Base-by-base conservation (phyloP, 108 stramenopile species). In the Poteriospumella lacustris region DNA sequence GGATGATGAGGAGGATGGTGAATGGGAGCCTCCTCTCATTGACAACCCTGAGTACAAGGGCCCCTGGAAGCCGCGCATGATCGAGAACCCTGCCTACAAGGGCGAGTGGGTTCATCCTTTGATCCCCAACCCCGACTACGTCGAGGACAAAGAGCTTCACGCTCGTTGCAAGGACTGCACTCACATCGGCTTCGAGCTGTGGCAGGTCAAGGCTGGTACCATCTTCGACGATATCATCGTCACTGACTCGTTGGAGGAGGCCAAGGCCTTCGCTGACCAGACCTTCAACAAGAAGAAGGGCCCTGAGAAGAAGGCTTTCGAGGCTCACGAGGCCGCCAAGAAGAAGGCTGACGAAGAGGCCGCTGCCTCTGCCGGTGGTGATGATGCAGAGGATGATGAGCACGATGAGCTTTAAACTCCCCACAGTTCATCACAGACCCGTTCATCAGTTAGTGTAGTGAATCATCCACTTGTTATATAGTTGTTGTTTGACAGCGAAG, bases 221-320 rank as follows among this genome's bases (percentile, higher is more conserved):
- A 84, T 96, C 44, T 99, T 99, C 86, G 98, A 99, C 86, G 95
- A 99, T 83, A 98, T 99, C 77, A 85, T 98, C 76, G 86, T 99
- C 38, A 97, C 97, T 1, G 96, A 99, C 87, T 93, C 91, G 76
- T 70, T 96, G 58, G 95, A 95, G 43, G 97, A 99, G 82, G 96
- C 96, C 5, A 88, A 94, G 67, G 89, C 85, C 47, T 96, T 91
- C 86, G 98, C 94, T 1, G 87, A 96, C 78, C 93, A 96, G 79
- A 96, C 94, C 36, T 97, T 94, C 80, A 91, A 93, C 79, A 88
- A 90, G 83, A 97, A 95, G 93, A 95, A 97, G 89, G 91, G 73
- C 29, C 75, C 59, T 40, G 98, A 99, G 90, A 95, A 96, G 89
- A 83, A 81, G 39, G 80, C 79, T 43, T 94, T 89, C 79, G 93